Conservation (phyloP, 23 red algal species). For the Gracilaria gracilis region DNA sequence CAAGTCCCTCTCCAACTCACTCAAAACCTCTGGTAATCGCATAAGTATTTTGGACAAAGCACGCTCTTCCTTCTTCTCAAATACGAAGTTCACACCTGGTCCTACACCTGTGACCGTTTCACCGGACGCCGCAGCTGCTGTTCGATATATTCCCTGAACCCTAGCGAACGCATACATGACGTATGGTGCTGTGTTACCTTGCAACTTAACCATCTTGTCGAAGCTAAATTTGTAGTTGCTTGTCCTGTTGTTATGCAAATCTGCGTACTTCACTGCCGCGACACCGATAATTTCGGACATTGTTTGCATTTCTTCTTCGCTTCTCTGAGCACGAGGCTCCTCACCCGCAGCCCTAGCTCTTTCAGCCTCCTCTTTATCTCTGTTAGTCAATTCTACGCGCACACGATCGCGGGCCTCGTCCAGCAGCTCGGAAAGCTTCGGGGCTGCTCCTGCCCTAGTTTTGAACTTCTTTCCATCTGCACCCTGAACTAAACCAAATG, state of each 20-base stretch:
- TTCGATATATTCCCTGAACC: constrained; percentile 92
- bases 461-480: constrained; percentile 99
- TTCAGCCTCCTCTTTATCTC: constrained; percentile 79
- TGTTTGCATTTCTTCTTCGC: constrained; percentile 67
- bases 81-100: constrained; percentile 56
- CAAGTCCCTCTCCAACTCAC: constrained; percentile 90
- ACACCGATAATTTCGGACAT: constrained; percentile 87
- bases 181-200: constrained; percentile 97
- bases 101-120: constrained; percentile 20
- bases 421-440: constrained; percentile 91
- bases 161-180: constrained; percentile 97
- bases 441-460: constrained; percentile 92
- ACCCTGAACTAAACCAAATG: constrained; percentile 96
- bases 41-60: constrained; percentile 79
- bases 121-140: constrained; percentile 66
- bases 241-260: constrained; percentile 87
- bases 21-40: constrained; percentile 84
- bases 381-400: constrained; percentile 70
- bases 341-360: constrained; percentile 74
- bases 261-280: constrained; percentile 97
- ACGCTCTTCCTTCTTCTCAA: constrained; percentile 78
- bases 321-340: constrained; percentile 51
- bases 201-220: constrained; percentile 96
- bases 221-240: constrained; percentile 98
- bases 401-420: constrained; percentile 87